These are phyloP conservation scores for Nicotiana noctiflora DNA, from an alignment of 257 asterid genomes.

Conservation along the genomic window DNA sequence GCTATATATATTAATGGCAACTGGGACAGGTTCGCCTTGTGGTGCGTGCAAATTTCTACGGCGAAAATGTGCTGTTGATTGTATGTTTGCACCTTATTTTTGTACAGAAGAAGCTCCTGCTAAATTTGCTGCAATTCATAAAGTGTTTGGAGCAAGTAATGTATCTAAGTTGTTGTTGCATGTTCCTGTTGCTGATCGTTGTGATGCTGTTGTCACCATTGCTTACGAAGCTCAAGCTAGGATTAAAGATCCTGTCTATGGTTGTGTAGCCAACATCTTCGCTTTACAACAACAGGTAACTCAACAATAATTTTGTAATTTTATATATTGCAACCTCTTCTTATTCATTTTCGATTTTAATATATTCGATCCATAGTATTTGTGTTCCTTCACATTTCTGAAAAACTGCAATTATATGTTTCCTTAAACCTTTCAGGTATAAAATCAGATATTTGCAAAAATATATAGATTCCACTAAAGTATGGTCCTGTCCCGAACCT, in stretches of 20 bases:
- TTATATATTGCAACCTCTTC: too few species aligned
- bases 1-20: too few species aligned
- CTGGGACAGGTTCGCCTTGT: constrained; percentile 11
- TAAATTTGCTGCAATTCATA: constrained; percentile 88
- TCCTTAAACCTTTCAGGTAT: too few species aligned
- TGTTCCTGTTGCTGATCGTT: constrained; percentile 60
- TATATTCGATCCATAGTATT: too few species aligned
- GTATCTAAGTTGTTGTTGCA: constrained; percentile 67
- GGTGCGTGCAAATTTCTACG: constrained; percentile 96
- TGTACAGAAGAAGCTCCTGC: constrained; percentile 80
- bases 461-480: too few species aligned
- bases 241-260: constrained; percentile 75
- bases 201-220: constrained; percentile 77
- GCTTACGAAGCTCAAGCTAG: constrained; percentile 93
- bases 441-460: too few species aligned
- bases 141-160: constrained; percentile 94
- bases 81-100: constrained; percentile 79
- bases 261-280: constrained; percentile 74
- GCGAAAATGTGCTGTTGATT: constrained; percentile 69
- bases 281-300: constrained; percentile 70
- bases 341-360: too few species aligned
- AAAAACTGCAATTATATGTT: too few species aligned
- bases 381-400: too few species aligned
- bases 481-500: too few species aligned
- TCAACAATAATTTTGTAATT: too few species aligned